Evolutionary conservation across 805 yeast species (phyloP), one percentile per base, ranked within the genome.

Genomic region (Kodamaea jinghongensis): DNA sequence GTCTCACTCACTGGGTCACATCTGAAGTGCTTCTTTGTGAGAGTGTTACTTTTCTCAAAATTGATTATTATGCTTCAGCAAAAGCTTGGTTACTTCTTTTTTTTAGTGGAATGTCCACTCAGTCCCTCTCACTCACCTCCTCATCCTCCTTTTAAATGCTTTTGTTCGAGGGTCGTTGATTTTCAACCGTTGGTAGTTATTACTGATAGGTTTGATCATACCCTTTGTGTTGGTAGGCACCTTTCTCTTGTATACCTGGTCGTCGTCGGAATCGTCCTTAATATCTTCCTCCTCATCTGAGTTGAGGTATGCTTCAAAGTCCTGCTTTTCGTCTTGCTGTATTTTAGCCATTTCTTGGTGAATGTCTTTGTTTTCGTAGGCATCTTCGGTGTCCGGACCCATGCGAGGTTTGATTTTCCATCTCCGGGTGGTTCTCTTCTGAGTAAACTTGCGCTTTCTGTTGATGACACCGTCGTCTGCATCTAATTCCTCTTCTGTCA

Each of bases 111-210:
- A 7, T 23, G 10, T 11, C 11, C 27, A 11, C 11, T 23, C 27
- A 11, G 7, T 23, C 27, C 10, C 11, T 23, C 27, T 7, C 11
- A 13, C 13, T 17, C 17, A 39, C 9, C 47, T 28, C 26, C 45
- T 28, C 46, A 47, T 39, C 46, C 78, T 60, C 44, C 69, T 67
- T 48, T 67, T 69, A 49, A 67, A 67, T 16, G 58, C 55, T 39
- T 59, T 61, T n/a, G 67, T 46, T 27, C 73, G 54, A 9, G 73
- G 71, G 34, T 67, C 74, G 29, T 76, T 75, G 33, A 79, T 66
- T 53, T 76, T 79, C 37, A 75, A 59, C 41, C 79, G 60, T 48
- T 74, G 75, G 58, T 66, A 79, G 52, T 79, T 79, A 49, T 57
- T 63, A 43, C 74, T 75, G 15, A 70, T 48, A 2, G 71, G 68